phyloP scores from a whole-genome alignment of 73 alveolate species.

The Symbiodinium natans region DNA sequence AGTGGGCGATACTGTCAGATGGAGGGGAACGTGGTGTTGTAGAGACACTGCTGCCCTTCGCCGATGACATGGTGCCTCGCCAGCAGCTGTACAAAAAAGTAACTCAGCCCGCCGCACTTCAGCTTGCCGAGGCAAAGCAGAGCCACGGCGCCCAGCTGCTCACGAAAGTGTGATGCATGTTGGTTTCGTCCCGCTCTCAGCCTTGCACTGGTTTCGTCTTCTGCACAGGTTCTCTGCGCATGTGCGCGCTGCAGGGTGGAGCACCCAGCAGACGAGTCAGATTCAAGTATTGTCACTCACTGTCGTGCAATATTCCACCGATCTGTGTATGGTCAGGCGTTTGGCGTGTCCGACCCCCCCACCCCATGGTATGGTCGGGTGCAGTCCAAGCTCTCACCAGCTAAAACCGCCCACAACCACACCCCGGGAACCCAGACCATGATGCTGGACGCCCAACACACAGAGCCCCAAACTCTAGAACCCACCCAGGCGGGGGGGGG shows the following conservation, averaged over 20 bases:
- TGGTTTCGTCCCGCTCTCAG: neutral
- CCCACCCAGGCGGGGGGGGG: too few species aligned
- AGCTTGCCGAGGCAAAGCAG: neutral
- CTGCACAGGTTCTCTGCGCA: neutral
- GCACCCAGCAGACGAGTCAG: neutral
- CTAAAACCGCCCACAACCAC: too few species aligned
- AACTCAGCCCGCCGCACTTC: neutral
- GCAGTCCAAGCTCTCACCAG: too few species aligned
- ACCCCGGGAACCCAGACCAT: too few species aligned
- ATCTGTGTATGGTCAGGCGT: too few species aligned
- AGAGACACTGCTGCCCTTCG: conserved; percentile 6
- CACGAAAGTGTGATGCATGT: neutral
- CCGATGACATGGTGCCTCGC: neutral
- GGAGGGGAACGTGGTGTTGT: neutral
- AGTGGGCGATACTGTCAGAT: conserved; percentile 36
- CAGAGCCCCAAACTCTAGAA: too few species aligned
- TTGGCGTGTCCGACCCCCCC: too few species aligned
- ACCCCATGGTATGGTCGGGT: too few species aligned
- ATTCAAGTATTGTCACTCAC: too few species aligned
- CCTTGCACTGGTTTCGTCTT: neutral
- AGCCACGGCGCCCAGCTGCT: neutral
- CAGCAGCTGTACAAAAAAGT: neutral
- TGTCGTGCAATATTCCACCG: too few species aligned
- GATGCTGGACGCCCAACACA: too few species aligned
- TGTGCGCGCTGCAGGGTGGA: neutral